These are phyloP conservation scores for Tetrahymena borealis DNA, from an alignment of 73 alveolate species.

Conservation along the genomic window DNA sequence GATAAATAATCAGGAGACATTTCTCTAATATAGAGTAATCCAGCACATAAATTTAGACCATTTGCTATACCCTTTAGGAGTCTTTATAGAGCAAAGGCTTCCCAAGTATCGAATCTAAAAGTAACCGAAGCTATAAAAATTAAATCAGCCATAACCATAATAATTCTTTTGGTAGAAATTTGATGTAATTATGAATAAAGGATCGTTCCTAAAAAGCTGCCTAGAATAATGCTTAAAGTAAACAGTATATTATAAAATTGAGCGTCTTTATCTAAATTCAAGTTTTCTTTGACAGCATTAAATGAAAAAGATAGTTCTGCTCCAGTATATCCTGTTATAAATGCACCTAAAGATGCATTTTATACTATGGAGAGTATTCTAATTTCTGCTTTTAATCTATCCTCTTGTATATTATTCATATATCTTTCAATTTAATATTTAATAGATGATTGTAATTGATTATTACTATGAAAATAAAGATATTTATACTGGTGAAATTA, in stretches of 20 bases:
- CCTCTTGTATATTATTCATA: background rate
- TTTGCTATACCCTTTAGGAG: background rate
- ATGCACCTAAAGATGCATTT: background rate
- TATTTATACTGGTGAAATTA: too few relatives aligned
- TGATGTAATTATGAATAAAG: background rate
- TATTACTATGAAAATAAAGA: too few relatives aligned
- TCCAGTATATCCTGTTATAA: background rate
- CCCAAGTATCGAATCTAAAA: background rate
- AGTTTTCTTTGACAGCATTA: background rate
- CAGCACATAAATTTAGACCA: background rate
- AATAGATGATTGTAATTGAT: too few relatives aligned
- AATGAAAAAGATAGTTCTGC: background rate
- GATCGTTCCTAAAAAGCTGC: background rate
- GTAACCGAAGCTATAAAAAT: background rate
- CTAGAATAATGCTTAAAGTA: background rate
- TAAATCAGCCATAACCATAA: background rate
- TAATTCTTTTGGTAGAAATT: background rate
- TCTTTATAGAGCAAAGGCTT: background rate
- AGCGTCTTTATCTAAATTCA: background rate
- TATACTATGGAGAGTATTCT: background rate
- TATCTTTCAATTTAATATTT: background rate
- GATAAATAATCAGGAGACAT: background rate
- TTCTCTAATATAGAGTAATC: background rate
- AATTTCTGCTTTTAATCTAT: background rate
- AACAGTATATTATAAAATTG: background rate